phyloP scores from a whole-genome alignment of 1,284 basidiomycete genomes.

The Tilletia walkeri region DNA sequence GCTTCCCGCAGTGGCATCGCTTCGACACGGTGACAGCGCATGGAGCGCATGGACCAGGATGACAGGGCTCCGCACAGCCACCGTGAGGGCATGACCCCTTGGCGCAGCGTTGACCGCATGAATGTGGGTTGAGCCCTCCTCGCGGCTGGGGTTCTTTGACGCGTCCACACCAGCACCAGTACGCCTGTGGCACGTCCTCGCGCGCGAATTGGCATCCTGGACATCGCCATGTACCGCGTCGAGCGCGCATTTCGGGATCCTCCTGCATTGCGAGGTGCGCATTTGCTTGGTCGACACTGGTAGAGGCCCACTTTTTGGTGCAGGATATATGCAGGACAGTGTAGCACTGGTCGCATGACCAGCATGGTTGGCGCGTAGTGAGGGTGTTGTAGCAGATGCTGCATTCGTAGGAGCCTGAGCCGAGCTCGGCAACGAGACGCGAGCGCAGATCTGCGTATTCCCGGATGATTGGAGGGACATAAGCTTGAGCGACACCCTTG shows the following conservation, averaged over 20 bases:
- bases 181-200: conserved; percentile 45
- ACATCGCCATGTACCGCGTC: conserved; percentile 50
- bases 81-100: conserved; percentile 48
- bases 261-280: conserved; percentile 54
- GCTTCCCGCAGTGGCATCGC: conserved; percentile 50
- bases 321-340: conserved; percentile 50
- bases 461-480: not conserved
- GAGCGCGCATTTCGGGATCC: conserved; percentile 43
- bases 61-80: conserved; percentile 45
- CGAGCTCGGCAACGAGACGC: conserved; percentile 47
- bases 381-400: conserved; percentile 51
- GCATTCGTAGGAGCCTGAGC: conserved; percentile 50
- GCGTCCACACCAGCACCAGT: conserved; percentile 52
- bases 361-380: conserved; percentile 40
- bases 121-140: conserved; percentile 40
- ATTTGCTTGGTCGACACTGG: conserved; percentile 49
- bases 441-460: conserved; percentile 50
- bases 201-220: conserved; percentile 51
- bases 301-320: conserved; percentile 50
- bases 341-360: conserved; percentile 52
- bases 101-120: conserved; percentile 46
- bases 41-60: conserved; percentile 53
- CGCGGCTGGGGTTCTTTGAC: conserved; percentile 36
- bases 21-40: conserved; percentile 49
- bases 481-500: not conserved